Base-by-base conservation (phyloP, 495 filamentous ascomycete genomes). In the Hamigera avellanea region DNA sequence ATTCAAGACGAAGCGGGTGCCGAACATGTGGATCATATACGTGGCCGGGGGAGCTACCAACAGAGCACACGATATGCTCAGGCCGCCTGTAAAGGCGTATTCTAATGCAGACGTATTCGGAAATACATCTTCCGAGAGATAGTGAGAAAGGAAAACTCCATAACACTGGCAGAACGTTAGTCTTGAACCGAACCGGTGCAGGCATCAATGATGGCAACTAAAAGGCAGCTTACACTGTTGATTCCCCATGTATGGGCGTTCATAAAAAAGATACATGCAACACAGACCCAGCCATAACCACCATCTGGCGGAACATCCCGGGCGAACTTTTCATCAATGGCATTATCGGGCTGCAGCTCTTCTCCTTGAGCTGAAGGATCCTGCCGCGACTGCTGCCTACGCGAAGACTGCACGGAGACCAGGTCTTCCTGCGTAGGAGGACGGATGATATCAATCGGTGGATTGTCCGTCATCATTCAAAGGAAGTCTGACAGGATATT, bases 61-160 rank as follows among this genome's bases (percentile, higher is more conserved):
- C 32, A 85, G 65, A 6, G 78, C 70, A 54, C 62, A 64, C 8
- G 78, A 80, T 7, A 81, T 72, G 19, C 76, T 80, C 0, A 86
- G 53, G 6, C 82, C 82, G 12, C 82, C 82, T 3, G 83, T 75
- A 44, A 85, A 85, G 30, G 82, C 82, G 45, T 76, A 87, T 8
- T 70, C 62, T 2, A 82, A 54, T 0, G 68, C 58, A 2, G 69
- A 74, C 5, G 76, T 67, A 7, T 67, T 70, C 0, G 72, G 72
- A 40, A 78, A 82, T 13, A 62, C 57, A 35, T 75, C 53, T 28
- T 72, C 54, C 4, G 69, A 68, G 19, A 86, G 67, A 44, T 85
- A 87, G 48, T 81, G 69, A 9, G 75, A 74, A 2, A 86, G 73
- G 52, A 79, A 86, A 8, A 87, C 78, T 9, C 77, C 76, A 42